phyloP scores from a whole-genome alignment of 129 eudicot genomes.

The Lactuca saligna region DNA sequence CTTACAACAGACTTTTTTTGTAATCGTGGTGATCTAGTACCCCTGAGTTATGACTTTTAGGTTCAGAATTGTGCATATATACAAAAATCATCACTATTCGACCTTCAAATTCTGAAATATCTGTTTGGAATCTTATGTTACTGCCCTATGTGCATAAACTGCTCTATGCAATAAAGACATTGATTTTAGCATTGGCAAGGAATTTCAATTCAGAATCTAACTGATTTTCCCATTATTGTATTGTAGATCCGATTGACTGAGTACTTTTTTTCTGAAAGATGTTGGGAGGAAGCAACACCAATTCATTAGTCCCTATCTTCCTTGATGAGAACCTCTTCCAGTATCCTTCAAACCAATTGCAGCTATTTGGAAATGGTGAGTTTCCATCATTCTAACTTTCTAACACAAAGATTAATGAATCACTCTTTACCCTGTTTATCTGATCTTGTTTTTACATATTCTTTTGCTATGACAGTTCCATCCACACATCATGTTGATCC shows the following conservation, averaged over 20 bases:
- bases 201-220: background rate
- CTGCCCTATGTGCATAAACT: constrained; percentile 6
- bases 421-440: constrained; percentile 2
- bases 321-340: constrained; percentile 54
- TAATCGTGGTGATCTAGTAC: background rate
- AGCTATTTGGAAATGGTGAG: constrained; percentile 79
- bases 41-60: background rate
- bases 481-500: constrained; percentile 58
- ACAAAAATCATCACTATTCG: background rate
- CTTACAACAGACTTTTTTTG: background rate
- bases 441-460: constrained; percentile 9
- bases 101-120: background rate
- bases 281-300: constrained; percentile 75
- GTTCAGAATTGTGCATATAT: too few species aligned
- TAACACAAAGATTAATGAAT: background rate
- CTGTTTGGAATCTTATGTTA: constrained; percentile 1
- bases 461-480: constrained; percentile 49
- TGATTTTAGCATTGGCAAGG: background rate
- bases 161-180: background rate
- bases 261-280: constrained; percentile 30
- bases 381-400: constrained; percentile 11
- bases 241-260: constrained; percentile 21
- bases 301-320: constrained; percentile 51
- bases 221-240: background rate
- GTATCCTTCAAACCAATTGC: constrained; percentile 73